phyloP scores from a whole-genome alignment of 805 yeast species.

The Hyphopichia homilentoma region DNA sequence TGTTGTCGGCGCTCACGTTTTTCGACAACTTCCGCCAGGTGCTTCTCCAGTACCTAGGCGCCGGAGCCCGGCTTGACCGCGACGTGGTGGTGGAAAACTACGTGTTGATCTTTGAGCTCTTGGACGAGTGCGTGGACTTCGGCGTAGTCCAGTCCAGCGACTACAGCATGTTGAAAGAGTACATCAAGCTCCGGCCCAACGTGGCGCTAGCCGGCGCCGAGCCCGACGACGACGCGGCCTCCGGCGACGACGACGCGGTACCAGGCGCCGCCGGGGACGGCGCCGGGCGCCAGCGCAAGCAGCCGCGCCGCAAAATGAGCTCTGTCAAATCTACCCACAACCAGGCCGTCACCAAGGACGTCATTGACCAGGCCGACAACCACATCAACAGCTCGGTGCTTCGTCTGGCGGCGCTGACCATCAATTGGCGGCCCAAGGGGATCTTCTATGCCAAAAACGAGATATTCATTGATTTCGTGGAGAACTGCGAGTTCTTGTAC shows the following conservation, averaged over 20 bases:
- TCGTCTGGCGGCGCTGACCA: slow-evolving; percentile 65
- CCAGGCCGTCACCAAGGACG: slow-evolving; percentile 32
- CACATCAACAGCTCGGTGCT: slow-evolving; percentile 65
- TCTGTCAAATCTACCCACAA: slow-evolving; percentile 36
- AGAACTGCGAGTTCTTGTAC: slow-evolving; percentile 32
- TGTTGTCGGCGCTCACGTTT: slow-evolving; percentile 56
- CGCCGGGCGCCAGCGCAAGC: slow-evolving; percentile 9
- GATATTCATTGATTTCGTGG: slow-evolving; percentile 40
- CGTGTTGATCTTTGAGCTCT: slow-evolving; percentile 70
- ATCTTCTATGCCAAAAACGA: slow-evolving; percentile 43
- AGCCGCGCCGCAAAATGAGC: slow-evolving; percentile 9
- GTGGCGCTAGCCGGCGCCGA: slow-evolving; percentile 11
- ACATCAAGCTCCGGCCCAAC: slow-evolving; percentile 55
- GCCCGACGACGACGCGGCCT: slow-evolving; percentile 3
- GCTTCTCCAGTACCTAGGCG: slow-evolving; percentile 24
- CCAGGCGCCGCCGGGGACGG: slow-evolving; percentile 8
- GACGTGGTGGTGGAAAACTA: slow-evolving; percentile 70
- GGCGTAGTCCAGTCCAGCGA: slow-evolving; percentile 88
- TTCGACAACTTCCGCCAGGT: slow-evolving; percentile 37
- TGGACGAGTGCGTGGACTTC: slow-evolving; percentile 87
- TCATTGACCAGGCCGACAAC: slow-evolving; percentile 17
- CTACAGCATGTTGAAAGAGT: slow-evolving; percentile 71
- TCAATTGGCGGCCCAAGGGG: slow-evolving; percentile 45
- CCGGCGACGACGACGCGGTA: slow-evolving; percentile 6
- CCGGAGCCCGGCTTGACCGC: slow-evolving; percentile 37